Evolutionary conservation across 2,329 filamentous ascomycete genomes (phyloP).

Genomic region (Cladophialophora psammophila): DNA sequence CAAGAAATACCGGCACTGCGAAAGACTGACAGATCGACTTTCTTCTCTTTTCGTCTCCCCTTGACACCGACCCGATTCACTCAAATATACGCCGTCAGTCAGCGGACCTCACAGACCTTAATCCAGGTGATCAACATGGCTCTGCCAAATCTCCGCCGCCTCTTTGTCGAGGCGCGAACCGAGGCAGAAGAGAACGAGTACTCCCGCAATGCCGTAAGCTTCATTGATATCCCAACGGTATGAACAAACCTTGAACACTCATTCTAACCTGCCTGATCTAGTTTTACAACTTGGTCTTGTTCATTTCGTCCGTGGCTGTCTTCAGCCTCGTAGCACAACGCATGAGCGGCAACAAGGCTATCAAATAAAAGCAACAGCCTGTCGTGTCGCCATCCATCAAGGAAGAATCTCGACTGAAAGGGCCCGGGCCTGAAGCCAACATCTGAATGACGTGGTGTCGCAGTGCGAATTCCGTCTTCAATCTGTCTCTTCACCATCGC

Average conservation of each 20-base stretch:
- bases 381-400: too few relatives aligned
- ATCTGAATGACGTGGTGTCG: too few relatives aligned
- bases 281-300: constrained; percentile 98
- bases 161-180: constrained; percentile 92
- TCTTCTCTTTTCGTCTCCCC: background rate
- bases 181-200: constrained; percentile 95
- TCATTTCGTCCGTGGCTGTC: constrained; percentile 93
- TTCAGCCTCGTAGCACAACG: constrained; percentile 93
- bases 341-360: constrained; percentile 61
- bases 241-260: background rate
- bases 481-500: constrained; percentile 70
- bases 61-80: background rate
- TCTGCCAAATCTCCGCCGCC: constrained; percentile 90
- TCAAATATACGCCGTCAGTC: background rate
- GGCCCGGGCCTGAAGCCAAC: too few relatives aligned
- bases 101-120: background rate
- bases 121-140: constrained; percentile 31
- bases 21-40: background rate
- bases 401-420: too few relatives aligned
- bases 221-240: background rate
- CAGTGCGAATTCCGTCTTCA: constrained; percentile 35
- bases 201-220: constrained; percentile 83
- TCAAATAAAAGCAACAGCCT: constrained; percentile 43
- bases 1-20: background rate
- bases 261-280: constrained; percentile 47